These are phyloP conservation scores for Boletus sp. DNA, from an alignment of 768 basidiomycete genomes.

Conservation along the genomic window DNA sequence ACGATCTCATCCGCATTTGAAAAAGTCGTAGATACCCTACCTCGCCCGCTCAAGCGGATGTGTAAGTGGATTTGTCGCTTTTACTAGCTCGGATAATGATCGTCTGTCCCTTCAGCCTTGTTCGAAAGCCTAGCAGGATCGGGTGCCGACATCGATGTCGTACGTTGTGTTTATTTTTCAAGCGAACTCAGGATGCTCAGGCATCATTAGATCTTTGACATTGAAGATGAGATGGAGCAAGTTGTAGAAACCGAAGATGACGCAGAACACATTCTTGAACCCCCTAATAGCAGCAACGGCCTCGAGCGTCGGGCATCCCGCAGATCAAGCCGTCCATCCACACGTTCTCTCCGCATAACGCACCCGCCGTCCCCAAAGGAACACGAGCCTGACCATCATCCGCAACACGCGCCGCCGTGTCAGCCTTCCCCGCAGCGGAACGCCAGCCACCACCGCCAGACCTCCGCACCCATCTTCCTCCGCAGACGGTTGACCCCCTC, in stretches of 20 bases:
- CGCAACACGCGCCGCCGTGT: background rate
- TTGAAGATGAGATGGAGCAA: slow-evolving; percentile 55
- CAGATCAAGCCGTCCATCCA: slow-evolving; percentile 34
- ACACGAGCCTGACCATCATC: slow-evolving; percentile 9
- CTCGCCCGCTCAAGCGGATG: slow-evolving; percentile 69
- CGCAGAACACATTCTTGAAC: slow-evolving; percentile 11
- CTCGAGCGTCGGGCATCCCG: slow-evolving; percentile 33
- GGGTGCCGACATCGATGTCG: slow-evolving; percentile 71
- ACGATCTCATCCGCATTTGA: slow-evolving; percentile 68
- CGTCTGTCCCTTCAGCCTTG: slow-evolving; percentile 48
- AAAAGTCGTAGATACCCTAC: slow-evolving; percentile 68
- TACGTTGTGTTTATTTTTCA: slow-evolving; percentile 32
- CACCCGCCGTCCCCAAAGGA: slow-evolving; percentile 24
- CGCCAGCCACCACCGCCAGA: slow-evolving; percentile 11
- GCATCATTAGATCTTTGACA: slow-evolving; percentile 64
- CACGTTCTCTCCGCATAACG: slow-evolving; percentile 20
- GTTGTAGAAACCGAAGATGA: slow-evolving; percentile 7
- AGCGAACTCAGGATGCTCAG: background rate
- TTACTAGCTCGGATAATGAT: background rate
- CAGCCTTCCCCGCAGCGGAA: slow-evolving; percentile 9
- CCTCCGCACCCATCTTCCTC: slow-evolving; percentile 12
- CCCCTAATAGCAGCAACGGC: slow-evolving; percentile 4
- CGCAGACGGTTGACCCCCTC: slow-evolving; percentile 24
- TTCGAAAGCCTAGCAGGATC: slow-evolving; percentile 79
- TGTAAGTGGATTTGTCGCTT: slow-evolving; percentile 45